These are phyloP conservation scores for Canavalia gladiata DNA, from an alignment of 306 rosid species.

Conservation along the genomic window DNA sequence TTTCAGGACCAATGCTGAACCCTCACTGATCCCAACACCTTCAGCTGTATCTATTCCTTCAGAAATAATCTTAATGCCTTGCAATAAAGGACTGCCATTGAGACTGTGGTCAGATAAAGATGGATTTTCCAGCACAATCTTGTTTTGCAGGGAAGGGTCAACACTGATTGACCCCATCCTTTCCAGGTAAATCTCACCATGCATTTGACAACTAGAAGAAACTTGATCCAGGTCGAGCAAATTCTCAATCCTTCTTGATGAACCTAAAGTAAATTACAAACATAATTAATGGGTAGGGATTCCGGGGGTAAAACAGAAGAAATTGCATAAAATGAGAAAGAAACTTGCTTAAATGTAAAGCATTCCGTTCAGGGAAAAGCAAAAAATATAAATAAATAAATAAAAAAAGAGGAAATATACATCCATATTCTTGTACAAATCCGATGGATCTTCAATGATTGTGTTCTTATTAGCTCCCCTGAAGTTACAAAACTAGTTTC, in stretches of 20 bases:
- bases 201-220: conserved; percentile 58
- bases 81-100: conserved; percentile 43
- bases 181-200: conserved; percentile 64
- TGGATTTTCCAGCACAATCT: conserved; percentile 46
- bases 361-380: neutral
- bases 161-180: conserved; percentile 55
- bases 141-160: conserved; percentile 57
- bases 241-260: conserved; percentile 91
- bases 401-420: neutral
- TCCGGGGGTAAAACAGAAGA: neutral
- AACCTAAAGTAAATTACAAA: conserved; percentile 60
- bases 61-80: conserved; percentile 42
- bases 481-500: conserved; percentile 37
- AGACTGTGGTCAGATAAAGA: conserved; percentile 49
- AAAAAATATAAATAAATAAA: too few relatives aligned
- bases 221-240: conserved; percentile 78
- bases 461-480: conserved; percentile 14
- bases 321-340: conserved; percentile 4
- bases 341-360: neutral
- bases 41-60: conserved; percentile 36
- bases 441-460: conserved; percentile 15
- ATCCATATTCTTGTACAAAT: conserved; percentile 26
- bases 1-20: conserved; percentile 43
- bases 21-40: conserved; percentile 48
- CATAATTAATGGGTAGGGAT: conserved; percentile 6